A percentile compares a stretch with the other conserved stretches of the same genome.
These are phyloP conservation scores for Sugiyamaella japonica DNA, from an alignment of 1,139 yeast species.

Conservation along the genomic window DNA sequence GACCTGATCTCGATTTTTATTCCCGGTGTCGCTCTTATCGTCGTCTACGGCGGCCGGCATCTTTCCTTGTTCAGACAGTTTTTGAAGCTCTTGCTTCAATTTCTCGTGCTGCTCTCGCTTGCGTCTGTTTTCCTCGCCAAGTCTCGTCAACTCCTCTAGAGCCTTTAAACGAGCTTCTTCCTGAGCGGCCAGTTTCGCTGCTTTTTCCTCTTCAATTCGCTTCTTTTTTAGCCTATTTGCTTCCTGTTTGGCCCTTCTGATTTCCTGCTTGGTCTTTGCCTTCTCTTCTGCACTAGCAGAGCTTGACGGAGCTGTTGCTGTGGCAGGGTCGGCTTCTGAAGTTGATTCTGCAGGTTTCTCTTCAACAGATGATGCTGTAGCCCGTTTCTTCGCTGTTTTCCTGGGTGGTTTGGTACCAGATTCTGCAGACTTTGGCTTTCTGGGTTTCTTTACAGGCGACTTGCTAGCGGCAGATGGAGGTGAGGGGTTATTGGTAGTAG, in stretches of 20 bases:
- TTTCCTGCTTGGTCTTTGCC: background rate
- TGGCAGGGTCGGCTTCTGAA: background rate
- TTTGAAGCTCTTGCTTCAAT: background rate
- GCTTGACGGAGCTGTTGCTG: background rate
- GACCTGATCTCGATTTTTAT: background rate
- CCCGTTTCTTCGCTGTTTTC: background rate
- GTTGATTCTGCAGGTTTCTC: background rate
- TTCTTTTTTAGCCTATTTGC: background rate
- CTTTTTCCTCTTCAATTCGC: constrained; percentile 9
- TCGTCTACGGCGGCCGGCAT: background rate
- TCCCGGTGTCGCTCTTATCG: background rate
- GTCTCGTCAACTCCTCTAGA: background rate
- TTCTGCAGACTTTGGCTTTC: background rate
- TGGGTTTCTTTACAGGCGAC: background rate
- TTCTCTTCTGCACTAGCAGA: background rate
- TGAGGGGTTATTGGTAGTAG: too few relatives aligned
- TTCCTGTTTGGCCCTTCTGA: constrained; percentile 1
- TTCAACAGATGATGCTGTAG: background rate
- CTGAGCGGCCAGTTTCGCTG: background rate
- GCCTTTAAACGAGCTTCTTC: background rate
- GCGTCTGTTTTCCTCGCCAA: constrained; percentile 1
- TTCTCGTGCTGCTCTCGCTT: constrained; percentile 5
- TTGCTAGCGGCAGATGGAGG: background rate
- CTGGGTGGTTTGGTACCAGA: background rate
- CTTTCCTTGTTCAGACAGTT: background rate